Base-by-base conservation (phyloP, 78 protist species). In the Isochrysis galbana region DNA sequence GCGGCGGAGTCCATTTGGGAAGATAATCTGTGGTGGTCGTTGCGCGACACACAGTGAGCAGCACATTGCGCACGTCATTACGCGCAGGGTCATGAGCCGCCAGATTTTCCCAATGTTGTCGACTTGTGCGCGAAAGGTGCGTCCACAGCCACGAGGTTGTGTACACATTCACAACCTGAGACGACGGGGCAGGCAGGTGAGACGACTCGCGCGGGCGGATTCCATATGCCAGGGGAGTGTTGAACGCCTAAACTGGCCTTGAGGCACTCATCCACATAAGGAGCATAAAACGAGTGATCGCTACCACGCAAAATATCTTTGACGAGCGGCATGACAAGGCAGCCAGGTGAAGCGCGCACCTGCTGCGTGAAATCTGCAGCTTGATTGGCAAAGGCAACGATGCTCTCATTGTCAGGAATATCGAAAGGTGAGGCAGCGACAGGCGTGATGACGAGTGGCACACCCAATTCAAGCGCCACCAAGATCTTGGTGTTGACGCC, bases 31-130 rank as follows among this genome's bases (percentile, higher is more conserved):
- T 11, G 2, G 44, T 4, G 19, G 32, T 17, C 47, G 84, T 77
- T 3, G 14, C 84, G 3, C 1, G n/a, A 14, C 84, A 77, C n/a
- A 39, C 46, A 32, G 84, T 36, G 19, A 21, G 3, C n/a, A 77
- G 84, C 84, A 77, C 46, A 19, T 11, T 77, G 47, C 46, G 44
- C 32, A 77, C 84, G 46, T 77, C 84, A 4, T 39, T 39, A 1
- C 84, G 84, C 44, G 84, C 84, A 29, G 84, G 84, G 46, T 77
- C 84, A 14, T 77, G 84, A 41, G 84, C 21, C 14, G 84, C 84
- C 1, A 77, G 46, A 14, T 36, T 17, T 29, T 77, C 84, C 84
- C 84, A 77, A 46, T 77, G 84, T 29, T 39, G 84, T 14, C 84
- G 84, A 1, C 47, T 39, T 17, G 1, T 46, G 47, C 84, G 84